phyloP scores from a whole-genome alignment of 2,329 filamentous ascomycete species.

The Neofusicoccum laricinum region DNA sequence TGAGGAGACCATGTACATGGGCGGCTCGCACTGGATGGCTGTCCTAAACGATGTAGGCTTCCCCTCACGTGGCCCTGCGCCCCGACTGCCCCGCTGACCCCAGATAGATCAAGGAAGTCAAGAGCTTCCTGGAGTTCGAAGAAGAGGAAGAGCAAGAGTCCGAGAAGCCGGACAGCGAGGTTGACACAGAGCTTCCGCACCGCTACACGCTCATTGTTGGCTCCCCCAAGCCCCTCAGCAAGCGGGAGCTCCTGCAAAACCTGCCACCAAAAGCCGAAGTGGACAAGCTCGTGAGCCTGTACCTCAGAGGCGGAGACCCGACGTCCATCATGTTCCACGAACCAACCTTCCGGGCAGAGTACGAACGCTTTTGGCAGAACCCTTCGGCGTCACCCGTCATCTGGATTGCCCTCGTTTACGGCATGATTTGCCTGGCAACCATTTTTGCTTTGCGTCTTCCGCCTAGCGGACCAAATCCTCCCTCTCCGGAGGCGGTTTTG shows the following conservation, averaged over 20 bases:
- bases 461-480: neutral
- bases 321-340: constrained; percentile 26
- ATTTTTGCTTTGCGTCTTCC: constrained; percentile 26
- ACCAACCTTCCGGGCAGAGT: constrained; percentile 28
- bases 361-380: constrained; percentile 45
- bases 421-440: constrained; percentile 44
- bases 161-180: constrained; percentile 16
- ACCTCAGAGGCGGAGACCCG: constrained; percentile 26
- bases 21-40: constrained; percentile 35
- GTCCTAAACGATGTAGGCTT: constrained; percentile 29
- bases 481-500: neutral
- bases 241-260: constrained; percentile 20
- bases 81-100: neutral
- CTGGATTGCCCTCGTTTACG: constrained; percentile 50
- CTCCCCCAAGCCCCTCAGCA: constrained; percentile 23
- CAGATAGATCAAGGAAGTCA: constrained; percentile 26
- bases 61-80: neutral
- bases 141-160: constrained; percentile 18
- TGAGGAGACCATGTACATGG: constrained; percentile 20
- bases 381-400: constrained; percentile 37
- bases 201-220: constrained; percentile 11
- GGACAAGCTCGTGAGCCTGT: constrained; percentile 28
- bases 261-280: constrained; percentile 25
- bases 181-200: neutral
- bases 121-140: constrained; percentile 22